Base-by-base conservation (phyloP, 805 yeast species). In the Candida easanensis region DNA sequence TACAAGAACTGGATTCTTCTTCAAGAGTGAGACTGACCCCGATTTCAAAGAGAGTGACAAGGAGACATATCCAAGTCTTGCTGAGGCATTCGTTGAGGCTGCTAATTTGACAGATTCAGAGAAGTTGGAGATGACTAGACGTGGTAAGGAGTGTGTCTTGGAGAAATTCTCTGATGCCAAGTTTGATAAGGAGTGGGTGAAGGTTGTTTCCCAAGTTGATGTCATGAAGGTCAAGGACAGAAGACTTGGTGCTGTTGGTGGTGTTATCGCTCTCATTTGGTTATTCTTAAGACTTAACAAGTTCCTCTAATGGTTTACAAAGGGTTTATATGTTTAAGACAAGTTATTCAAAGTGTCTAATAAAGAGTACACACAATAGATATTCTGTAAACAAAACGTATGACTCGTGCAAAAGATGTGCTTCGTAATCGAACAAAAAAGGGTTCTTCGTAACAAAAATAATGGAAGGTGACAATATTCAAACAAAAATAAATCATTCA, bases 1-100 rank as follows among this genome's bases (percentile, higher is more conserved):
- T 19, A 69, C 73, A 13, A 76, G 77, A 44, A 73, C 88, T 0
- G 98, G 98, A 0, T 84, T 85, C 56, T 84, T 89, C 62, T 93
- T 91, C 69, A 79, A 74, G 48, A 79, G 83, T 50, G 63, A 64
- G 11, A 61, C 62, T 6, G 97, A 90, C 58, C 95, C 96, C 1
- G 97, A 87, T 61, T 82, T 58, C 53, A 44, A 45, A 23, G 46
- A 53, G 45, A 18, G 45, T 46, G 25, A 61, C 50, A 34, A 57
- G 46, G 26, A 58, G 49, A 59, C 57, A n/a, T 76, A 64, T 57
- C 76, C 79, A 40, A 33, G 69, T 1, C 68, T 91, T 38, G 53
- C 69, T n/a, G 71, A 71, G 9, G 67, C 77, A 6, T 71, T 91
- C 20, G 41, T 52, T 2, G 53, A 63, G 33, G 74, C 77, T 4